Conservation (phyloP, 148 eudicot genomes). For the Agrostemma githago region DNA sequence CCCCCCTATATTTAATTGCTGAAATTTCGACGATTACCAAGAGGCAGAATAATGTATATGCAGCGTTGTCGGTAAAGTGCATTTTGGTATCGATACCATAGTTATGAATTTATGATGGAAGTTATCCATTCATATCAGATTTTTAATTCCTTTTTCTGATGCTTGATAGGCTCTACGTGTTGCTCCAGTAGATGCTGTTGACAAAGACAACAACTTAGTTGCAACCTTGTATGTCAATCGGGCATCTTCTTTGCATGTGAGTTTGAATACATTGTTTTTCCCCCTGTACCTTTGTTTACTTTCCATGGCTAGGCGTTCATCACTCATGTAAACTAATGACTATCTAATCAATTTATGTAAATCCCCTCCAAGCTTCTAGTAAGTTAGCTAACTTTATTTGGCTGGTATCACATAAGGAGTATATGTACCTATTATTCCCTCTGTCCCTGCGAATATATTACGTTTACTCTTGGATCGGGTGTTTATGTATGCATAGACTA, state of each 20-base stretch:
- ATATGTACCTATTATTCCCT: background rate
- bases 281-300: slow-evolving; percentile 2
- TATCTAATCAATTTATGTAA: background rate
- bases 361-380: background rate
- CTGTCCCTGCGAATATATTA: no score
- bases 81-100: no score
- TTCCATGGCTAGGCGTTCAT: background rate
- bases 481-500: no score
- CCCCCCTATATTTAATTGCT: background rate
- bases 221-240: slow-evolving; percentile 74
- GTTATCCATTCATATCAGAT: no score
- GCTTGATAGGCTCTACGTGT: slow-evolving; percentile 68
- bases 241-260: slow-evolving; percentile 71
- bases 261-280: slow-evolving; percentile 14
- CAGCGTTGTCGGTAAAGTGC: no score
- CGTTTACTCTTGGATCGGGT: no score
- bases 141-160: background rate
- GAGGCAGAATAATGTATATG: background rate
- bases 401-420: background rate
- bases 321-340: background rate
- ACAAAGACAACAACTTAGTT: slow-evolving; percentile 52
- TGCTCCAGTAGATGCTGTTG: slow-evolving; percentile 65
- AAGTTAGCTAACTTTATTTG: background rate
- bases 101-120: no score
- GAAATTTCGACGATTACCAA: background rate